Conservation (phyloP, 768 basidiomycete species). For the Galerina marginata region DNA sequence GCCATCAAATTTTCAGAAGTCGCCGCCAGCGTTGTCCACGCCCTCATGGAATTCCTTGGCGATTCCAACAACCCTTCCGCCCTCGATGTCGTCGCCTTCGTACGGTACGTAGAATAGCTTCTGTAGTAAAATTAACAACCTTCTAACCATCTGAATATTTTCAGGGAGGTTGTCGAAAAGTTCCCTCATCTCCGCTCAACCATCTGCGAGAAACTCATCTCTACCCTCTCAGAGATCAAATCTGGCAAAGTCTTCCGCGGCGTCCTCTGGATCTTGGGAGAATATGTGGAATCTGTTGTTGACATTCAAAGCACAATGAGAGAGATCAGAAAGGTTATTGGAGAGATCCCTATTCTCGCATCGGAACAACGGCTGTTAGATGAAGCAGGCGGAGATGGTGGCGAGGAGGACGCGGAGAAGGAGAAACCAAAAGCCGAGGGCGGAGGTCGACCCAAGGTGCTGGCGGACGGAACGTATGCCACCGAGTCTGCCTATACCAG, state of each 20-base stretch:
- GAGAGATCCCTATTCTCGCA: constrained; percentile 97
- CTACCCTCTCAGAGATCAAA: constrained; percentile 85
- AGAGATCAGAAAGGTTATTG: constrained; percentile 84
- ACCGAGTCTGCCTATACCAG: constrained; percentile 91
- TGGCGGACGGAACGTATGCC: constrained; percentile 97
- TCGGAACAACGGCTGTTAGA: constrained; percentile 86
- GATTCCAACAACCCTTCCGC: constrained; percentile 96
- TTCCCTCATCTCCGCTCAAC: constrained; percentile 86
- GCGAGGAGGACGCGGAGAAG: constrained; percentile 55
- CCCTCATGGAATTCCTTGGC: constrained; percentile 91
- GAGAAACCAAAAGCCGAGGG: constrained; percentile 50
- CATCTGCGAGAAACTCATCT: constrained; percentile 85
- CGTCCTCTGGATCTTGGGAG: constrained; percentile 97
- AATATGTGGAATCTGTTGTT: constrained; percentile 74
- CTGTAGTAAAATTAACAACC: not conserved
- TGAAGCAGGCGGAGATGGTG: constrained; percentile 57
- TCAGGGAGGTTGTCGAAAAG: constrained; percentile 94
- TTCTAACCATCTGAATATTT: not conserved
- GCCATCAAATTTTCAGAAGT: constrained; percentile 98
- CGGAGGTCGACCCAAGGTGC: constrained; percentile 71
- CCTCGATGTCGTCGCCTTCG: constrained; percentile 86
- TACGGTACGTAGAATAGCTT: constrained; percentile 38
- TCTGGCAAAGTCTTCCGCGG: constrained; percentile 97
- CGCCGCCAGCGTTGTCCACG: constrained; percentile 93
- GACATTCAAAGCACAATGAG: constrained; percentile 78